Percentiles rank a stretch among this genome's conserved stretches.
Conservation (phyloP, 192 early-diverging fungal genomes). For the Mortierella alpina region DNA sequence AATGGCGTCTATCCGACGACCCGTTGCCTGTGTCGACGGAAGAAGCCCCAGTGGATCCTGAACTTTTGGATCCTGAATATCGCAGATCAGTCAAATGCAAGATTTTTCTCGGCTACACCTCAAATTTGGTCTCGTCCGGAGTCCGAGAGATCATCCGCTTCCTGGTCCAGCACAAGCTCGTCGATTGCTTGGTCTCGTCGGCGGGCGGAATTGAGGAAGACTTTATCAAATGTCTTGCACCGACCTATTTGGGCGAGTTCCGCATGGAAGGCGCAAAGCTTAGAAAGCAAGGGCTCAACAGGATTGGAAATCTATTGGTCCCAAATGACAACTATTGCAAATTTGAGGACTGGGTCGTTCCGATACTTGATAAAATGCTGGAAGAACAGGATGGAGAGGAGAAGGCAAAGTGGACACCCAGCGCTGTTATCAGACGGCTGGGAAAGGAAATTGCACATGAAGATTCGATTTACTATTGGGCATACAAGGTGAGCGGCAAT, state of each 20-base stretch:
- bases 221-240: slow-evolving; percentile 95
- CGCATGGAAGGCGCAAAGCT: slow-evolving; percentile 78
- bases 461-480: slow-evolving; percentile 97
- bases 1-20: slow-evolving; percentile 91
- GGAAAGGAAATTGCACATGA: slow-evolving; percentile 92
- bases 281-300: slow-evolving; percentile 91
- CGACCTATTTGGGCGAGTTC: slow-evolving; percentile 90
- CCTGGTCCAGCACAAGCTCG: slow-evolving; percentile 89
- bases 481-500: slow-evolving; percentile 72
- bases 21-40: slow-evolving; percentile 54
- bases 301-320: slow-evolving; percentile 96
- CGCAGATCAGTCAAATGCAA: slow-evolving; percentile 87
- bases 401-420: slow-evolving; percentile 86
- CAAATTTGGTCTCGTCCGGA: slow-evolving; percentile 96
- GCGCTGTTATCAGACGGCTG: slow-evolving; percentile 86
- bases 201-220: slow-evolving; percentile 99
- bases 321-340: slow-evolving; percentile 99
- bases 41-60: slow-evolving; percentile 55
- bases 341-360: slow-evolving; percentile 99
- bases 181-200: slow-evolving; percentile 90
- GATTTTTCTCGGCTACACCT: slow-evolving; percentile 98
- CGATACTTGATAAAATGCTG: slow-evolving; percentile 93
- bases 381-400: slow-evolving; percentile 87
- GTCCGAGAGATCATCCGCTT: slow-evolving; percentile 92
- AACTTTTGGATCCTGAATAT: slow-evolving; percentile 67